Percentiles rank a stretch among this genome's conserved stretches.
phyloP scores from a whole-genome alignment of 176 grass and related monocot genomes.

The Ensete ventricosum region DNA sequence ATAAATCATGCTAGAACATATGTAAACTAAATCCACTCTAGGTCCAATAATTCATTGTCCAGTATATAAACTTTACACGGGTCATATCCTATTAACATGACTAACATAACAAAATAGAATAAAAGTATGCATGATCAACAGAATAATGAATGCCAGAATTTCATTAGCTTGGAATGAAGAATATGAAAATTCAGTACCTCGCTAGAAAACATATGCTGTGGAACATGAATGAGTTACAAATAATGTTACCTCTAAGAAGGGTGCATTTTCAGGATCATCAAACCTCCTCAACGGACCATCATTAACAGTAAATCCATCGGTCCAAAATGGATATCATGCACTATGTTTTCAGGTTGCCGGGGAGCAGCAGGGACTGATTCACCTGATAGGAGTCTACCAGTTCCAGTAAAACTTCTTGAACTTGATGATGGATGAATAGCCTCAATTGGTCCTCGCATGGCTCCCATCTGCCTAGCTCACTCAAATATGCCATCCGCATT shows the following conservation, averaged over 20 bases:
- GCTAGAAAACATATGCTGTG: not conserved
- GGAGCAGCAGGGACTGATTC: constrained; percentile 41
- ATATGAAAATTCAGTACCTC: no score
- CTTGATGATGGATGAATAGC: constrained; percentile 39
- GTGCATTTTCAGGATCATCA: constrained; percentile 64
- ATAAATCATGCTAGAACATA: no score
- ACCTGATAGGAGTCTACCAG: constrained; percentile 58
- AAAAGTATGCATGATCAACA: no score
- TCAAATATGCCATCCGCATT: constrained; percentile 60
- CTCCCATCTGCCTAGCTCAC: constrained; percentile 63
- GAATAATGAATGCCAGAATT: no score
- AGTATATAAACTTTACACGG: no score
- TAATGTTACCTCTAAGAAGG: constrained; percentile 66
- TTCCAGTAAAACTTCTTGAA: constrained; percentile 76
- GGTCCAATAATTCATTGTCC: no score
- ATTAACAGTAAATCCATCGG: constrained; percentile 76
- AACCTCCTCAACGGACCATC: constrained; percentile 80
- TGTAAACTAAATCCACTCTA: no score
- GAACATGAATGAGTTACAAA: not conserved
- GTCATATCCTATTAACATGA: no score
- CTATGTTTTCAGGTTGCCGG: constrained; percentile 25
- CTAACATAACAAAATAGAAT: no score
- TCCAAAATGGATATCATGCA: constrained; percentile 83
- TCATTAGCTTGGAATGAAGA: no score
- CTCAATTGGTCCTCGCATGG: constrained; percentile 31